Evolutionary conservation across 2,329 filamentous ascomycete genomes (phyloP).

Genomic region (Daldinia sp.): DNA sequence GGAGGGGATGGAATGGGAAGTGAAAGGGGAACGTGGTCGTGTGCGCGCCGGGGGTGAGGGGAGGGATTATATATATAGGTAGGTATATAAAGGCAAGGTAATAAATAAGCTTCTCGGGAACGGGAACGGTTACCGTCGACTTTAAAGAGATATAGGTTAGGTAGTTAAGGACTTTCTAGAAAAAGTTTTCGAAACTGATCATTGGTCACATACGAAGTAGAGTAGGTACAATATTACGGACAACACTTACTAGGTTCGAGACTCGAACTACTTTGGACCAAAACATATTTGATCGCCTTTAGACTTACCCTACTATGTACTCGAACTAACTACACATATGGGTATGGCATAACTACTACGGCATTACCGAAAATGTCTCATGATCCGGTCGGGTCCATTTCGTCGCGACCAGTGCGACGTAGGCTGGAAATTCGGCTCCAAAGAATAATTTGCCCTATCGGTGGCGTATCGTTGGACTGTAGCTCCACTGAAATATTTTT

Average conservation of each 20-base stretch:
- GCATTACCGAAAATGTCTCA: slow-evolving; percentile 39
- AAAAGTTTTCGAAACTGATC: slow-evolving; percentile 28
- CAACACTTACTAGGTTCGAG: neutral
- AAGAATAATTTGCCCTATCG: slow-evolving; percentile 25
- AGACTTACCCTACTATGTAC: neutral
- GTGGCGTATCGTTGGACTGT: slow-evolving; percentile 30
- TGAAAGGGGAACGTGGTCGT: slow-evolving; percentile 10
- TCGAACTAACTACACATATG: neutral
- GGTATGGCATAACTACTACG: slow-evolving; percentile 19
- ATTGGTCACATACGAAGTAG: neutral
- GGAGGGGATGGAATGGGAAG: neutral
- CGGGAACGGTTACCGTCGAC: slow-evolving; percentile 21
- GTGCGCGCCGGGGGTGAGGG: slow-evolving; percentile 13
- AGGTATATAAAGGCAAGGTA: slow-evolving; percentile 7
- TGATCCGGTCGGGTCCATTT: slow-evolving; percentile 31
- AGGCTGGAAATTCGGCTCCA: slow-evolving; percentile 16
- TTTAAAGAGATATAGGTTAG: slow-evolving; percentile 3
- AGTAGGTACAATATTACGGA: too few species aligned
- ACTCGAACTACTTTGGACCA: neutral
- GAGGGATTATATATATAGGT: neutral
- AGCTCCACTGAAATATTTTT: slow-evolving; percentile 39
- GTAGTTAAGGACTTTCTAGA: neutral
- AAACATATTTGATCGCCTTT: neutral
- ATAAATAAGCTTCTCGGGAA: slow-evolving; percentile 14
- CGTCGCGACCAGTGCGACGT: slow-evolving; percentile 3